A percentile compares a stretch with the other conserved stretches of the same genome.
These are phyloP conservation scores for Phaffomyces thermotolerans DNA, from an alignment of 805 yeast species.

Conservation along the genomic window DNA sequence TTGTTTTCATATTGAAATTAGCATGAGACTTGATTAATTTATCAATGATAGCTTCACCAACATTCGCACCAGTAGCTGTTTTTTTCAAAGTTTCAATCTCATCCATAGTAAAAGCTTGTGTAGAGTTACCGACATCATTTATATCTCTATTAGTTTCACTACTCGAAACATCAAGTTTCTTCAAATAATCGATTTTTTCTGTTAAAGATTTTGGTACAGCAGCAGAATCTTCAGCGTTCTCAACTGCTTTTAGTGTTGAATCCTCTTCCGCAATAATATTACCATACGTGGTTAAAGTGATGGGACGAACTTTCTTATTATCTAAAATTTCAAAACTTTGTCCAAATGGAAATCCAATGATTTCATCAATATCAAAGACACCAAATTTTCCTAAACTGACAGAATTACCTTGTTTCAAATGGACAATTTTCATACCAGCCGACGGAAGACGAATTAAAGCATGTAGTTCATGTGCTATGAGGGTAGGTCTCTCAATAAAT, in stretches of 20 bases:
- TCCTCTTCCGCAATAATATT: slow-evolving; percentile 22
- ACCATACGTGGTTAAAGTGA: slow-evolving; percentile 32
- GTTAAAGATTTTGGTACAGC: slow-evolving; percentile 20
- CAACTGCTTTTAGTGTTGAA: slow-evolving; percentile 19
- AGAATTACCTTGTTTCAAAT: slow-evolving; percentile 49
- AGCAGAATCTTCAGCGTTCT: slow-evolving; percentile 17
- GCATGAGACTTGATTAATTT: slow-evolving; percentile 78
- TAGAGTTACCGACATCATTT: slow-evolving; percentile 57
- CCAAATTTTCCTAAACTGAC: slow-evolving; percentile 91
- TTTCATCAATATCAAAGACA: slow-evolving; percentile 61
- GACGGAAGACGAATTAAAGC: slow-evolving; percentile 77
- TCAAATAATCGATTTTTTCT: slow-evolving; percentile 22
- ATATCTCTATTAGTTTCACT: slow-evolving; percentile 61
- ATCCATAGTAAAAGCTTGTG: slow-evolving; percentile 67
- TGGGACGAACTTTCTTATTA: slow-evolving; percentile 43
- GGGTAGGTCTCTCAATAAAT: background rate
- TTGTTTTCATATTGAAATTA: slow-evolving; percentile 82
- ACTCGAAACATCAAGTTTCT: slow-evolving; percentile 29
- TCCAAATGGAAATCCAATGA: slow-evolving; percentile 80
- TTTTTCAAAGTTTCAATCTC: slow-evolving; percentile 81
- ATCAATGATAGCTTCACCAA: slow-evolving; percentile 74
- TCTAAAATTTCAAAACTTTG: slow-evolving; percentile 80
- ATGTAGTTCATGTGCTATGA: slow-evolving; percentile 10
- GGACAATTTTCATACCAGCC: slow-evolving; percentile 66
- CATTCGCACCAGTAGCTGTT: slow-evolving; percentile 49